A percentile compares a stretch with the other conserved stretches of the same genome.
phyloP scores from a whole-genome alignment of 306 rosid species.

The Cotoneaster glaucophyllus region DNA sequence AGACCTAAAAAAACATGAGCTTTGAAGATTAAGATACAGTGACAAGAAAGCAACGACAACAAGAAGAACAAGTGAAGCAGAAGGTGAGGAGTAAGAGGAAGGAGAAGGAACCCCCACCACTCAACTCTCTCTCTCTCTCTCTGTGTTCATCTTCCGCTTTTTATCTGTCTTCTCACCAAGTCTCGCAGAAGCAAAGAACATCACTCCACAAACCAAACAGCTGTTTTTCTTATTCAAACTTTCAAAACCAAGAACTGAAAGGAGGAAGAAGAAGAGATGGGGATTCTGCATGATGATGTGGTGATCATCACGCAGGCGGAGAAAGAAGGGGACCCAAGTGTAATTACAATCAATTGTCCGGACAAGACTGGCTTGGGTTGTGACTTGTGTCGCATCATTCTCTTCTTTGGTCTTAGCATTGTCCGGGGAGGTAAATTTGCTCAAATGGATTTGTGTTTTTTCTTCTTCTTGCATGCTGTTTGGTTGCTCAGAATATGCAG shows the following conservation, averaged over 20 bases:
- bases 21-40: background rate
- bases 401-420: conserved; percentile 88
- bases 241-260: background rate
- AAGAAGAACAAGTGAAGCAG: conserved; percentile 9
- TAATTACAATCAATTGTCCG: conserved; percentile 88
- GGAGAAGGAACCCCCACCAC: conserved; percentile 2
- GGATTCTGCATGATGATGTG: conserved; percentile 68
- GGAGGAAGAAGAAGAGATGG: conserved; percentile 39
- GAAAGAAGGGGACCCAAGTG: conserved; percentile 59
- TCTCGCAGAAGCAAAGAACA: conserved; percentile 2
- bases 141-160: background rate
- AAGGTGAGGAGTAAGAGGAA: conserved; percentile 11
- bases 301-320: conserved; percentile 60
- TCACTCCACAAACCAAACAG: background rate
- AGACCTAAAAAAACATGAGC: background rate
- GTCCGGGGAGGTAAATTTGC: conserved; percentile 67
- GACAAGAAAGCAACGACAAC: conserved; percentile 10
- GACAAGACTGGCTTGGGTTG: conserved; percentile 94
- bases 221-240: background rate
- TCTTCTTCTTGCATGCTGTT: background rate
- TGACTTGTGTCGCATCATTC: conserved; percentile 91
- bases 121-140: conserved; percentile 5
- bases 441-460: background rate
- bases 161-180: background rate
- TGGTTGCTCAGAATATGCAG: conserved; percentile 1